Evolutionary conservation across 805 yeast species (phyloP), one percentile per base, ranked within the genome.

Genomic region (Cyberlindnera subsufficiens): DNA sequence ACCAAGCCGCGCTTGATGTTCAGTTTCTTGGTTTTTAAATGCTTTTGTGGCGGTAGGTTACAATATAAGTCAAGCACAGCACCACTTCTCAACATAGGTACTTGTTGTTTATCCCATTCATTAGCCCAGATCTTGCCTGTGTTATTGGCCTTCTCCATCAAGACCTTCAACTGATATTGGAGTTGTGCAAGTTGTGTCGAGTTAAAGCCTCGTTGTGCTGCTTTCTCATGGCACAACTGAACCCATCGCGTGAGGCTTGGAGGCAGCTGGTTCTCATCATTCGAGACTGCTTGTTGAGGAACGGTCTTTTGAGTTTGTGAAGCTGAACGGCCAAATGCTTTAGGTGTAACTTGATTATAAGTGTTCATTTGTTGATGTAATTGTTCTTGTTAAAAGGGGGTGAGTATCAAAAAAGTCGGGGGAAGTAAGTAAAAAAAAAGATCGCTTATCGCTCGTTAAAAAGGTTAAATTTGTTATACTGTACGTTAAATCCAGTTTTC

Each of bases 101-200:
- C 33, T 15, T 43, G 43, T 34, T 60, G 64, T 19, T 37, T 46
- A 18, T 47, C 42, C 64, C 64, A 60, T 36, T 59, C 56, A 31
- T 59, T 60, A 5, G 33, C 42, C 53, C 55, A 55, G 8, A 56
- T 44, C 30, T 54, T 56, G 4, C 51, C 50, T 3, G 50, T 42
- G n/a, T 38, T 22, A 30, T 50, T 51, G 1, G 64, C 62, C 36
- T 30, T 44, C 18, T 55, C 54, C n/a, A 60, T 55, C n/a, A 60
- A 43, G 18, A 39, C 38, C 37, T 51, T 56, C 41, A 60, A 43
- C 39, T 60, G 57, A 5, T 45, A 33, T 19, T 57, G 58, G 48
- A 59, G 45, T 30, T 46, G 41, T 4, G 51, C 45, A 11, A 44
- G 34, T 30, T 49, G 41, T 6, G 25, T 36, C 4, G 46, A 17